phyloP scores from a whole-genome alignment of 495 filamentous ascomycete species.

The Penicillium paradoxum region DNA sequence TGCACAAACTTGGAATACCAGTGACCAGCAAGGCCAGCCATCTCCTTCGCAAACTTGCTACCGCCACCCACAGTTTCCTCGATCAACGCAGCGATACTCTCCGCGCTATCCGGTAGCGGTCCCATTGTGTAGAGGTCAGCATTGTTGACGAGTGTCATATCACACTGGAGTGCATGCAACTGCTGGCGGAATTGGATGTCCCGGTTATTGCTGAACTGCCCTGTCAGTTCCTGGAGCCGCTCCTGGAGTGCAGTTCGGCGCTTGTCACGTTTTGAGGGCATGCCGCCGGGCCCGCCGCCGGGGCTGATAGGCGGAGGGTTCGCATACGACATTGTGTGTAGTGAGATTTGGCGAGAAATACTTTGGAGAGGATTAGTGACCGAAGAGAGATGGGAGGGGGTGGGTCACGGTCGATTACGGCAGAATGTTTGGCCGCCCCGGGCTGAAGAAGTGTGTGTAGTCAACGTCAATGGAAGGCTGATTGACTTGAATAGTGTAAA shows the following conservation, averaged over 20 bases:
- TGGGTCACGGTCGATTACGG: slow-evolving; percentile 13
- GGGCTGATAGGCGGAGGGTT: slow-evolving; percentile 30
- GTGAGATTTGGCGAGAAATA: slow-evolving; percentile 37
- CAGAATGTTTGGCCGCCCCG: slow-evolving; percentile 24
- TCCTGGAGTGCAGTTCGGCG: slow-evolving; percentile 73
- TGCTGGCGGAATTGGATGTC: slow-evolving; percentile 85
- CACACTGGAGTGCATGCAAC: slow-evolving; percentile 79
- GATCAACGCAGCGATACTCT: slow-evolving; percentile 61
- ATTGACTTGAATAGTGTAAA: neutral
- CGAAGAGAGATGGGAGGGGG: slow-evolving; percentile 5
- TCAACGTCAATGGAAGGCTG: neutral
- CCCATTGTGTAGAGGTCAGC: slow-evolving; percentile 72
- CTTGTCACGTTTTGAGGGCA: slow-evolving; percentile 82
- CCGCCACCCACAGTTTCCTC: slow-evolving; percentile 52
- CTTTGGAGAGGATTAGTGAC: slow-evolving; percentile 19
- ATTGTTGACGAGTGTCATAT: slow-evolving; percentile 78
- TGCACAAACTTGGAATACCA: slow-evolving; percentile 77
- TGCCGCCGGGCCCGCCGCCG: slow-evolving; percentile 23
- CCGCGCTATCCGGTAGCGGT: slow-evolving; percentile 65
- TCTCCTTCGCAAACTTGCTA: slow-evolving; percentile 46
- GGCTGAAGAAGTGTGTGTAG: neutral
- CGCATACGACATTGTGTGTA: slow-evolving; percentile 15
- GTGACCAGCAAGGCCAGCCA: slow-evolving; percentile 67
- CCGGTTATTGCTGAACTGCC: slow-evolving; percentile 71
- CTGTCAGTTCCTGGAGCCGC: slow-evolving; percentile 64